Evolutionary conservation across 257 asterid species (phyloP), one percentile per base, ranked within the genome.

Genomic region (Nicotiana benthamiana): DNA sequence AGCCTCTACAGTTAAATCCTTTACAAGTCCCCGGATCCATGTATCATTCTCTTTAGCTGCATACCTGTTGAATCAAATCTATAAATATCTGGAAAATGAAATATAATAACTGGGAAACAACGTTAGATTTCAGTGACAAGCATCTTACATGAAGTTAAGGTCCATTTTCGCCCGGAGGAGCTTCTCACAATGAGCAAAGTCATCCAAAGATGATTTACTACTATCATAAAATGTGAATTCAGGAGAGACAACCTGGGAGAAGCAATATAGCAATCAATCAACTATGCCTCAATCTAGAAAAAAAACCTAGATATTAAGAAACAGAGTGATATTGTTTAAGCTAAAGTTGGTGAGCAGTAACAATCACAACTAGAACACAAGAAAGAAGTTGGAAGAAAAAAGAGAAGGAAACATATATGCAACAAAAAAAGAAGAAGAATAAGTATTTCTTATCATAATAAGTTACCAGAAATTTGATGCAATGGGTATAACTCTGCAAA

Each of bases 161-260:
- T 95, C 99, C 83, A 94, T 87, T 92, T 95, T 95, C 62, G 99
- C 99, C 30, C 99, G 98, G 72, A 95, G 95, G 87, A 95, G 96
- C 93, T 90, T 93, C 90, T 95, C 99, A 80, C 97, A 94, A 81
- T 88, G 93, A 40, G 90, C 74, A 81, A 93, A 90, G 89, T 95
- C 98, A 83, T 95, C 97, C 80, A 95, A 90, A 81, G 88, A 88
- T 67, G 98, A 93, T 82, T 91, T 95, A 60, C 90, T 91, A 86
- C 93, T 93, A 89, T 95, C 99, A 79, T 91, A 93, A 85, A 95
- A 95, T 82, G 97, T 95, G 88, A 95, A 94, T 84, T 95, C 99
- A 54, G 99, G 97, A 83, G 98, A 95, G 84, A 95, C 94, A 83
- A 95, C 98, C 99, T 95, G 86, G 48, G 11, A 82, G 81, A 81